These are phyloP conservation scores for Infundibulicybe gibba DNA, from an alignment of 768 basidiomycete species.

Conservation along the genomic window DNA sequence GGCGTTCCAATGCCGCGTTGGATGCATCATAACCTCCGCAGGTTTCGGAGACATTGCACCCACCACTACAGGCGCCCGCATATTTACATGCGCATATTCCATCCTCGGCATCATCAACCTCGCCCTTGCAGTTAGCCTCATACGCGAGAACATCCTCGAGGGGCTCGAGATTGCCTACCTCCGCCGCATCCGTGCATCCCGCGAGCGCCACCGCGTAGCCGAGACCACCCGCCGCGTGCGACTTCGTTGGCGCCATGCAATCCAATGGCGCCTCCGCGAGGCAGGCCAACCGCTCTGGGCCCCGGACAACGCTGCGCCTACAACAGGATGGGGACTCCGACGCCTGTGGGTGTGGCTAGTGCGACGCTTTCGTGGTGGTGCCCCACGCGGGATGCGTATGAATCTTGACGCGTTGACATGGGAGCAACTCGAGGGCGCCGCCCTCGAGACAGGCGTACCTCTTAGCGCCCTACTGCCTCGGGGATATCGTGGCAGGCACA, in stretches of 20 bases:
- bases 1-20: neutral
- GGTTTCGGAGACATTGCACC: constrained; percentile 80
- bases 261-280: constrained; percentile 60
- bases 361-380: neutral
- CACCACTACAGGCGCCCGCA: constrained; percentile 40
- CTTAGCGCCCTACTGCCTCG: constrained; percentile 46
- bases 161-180: constrained; percentile 64
- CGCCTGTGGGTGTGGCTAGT: constrained; percentile 2
- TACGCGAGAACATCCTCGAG: constrained; percentile 72
- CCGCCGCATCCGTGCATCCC: constrained; percentile 45
- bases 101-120: constrained; percentile 60
- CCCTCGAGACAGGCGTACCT: constrained; percentile 66
- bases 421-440: constrained; percentile 54
- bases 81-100: constrained; percentile 58
- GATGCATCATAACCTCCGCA: constrained; percentile 14
- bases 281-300: constrained; percentile 53
- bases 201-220: constrained; percentile 38
- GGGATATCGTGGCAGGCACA: constrained; percentile 9
- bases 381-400: constrained; percentile 48
- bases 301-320: constrained; percentile 20
- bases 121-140: constrained; percentile 59
- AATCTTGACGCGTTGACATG: constrained; percentile 59
- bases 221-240: constrained; percentile 41
- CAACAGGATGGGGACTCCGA: neutral
- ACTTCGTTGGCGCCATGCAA: constrained; percentile 53